A percentile compares a stretch with the other conserved stretches of the same genome.
phyloP scores from a whole-genome alignment of 2,329 filamentous ascomycete species.

The Pezicula carpinea region DNA sequence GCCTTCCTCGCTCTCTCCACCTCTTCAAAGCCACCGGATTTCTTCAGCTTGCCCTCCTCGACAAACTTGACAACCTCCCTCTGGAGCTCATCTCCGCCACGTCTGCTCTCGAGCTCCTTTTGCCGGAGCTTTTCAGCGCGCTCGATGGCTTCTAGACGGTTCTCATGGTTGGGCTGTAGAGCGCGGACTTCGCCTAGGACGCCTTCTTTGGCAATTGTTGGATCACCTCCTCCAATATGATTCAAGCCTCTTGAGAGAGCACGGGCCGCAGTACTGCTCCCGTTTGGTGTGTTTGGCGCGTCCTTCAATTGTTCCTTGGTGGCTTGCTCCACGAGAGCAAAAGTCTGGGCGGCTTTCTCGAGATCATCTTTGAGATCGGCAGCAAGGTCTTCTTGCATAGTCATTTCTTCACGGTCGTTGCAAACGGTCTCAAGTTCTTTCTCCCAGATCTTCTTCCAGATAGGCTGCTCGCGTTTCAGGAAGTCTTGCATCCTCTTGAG shows the following conservation, averaged over 20 bases:
- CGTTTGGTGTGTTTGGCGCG: constrained; percentile 46
- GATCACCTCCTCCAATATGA: constrained; percentile 56
- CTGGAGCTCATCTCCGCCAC: constrained; percentile 63
- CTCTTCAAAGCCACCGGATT: constrained; percentile 92
- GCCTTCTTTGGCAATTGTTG: constrained; percentile 79
- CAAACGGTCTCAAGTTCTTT: constrained; percentile 94
- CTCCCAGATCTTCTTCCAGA: constrained; percentile 99
- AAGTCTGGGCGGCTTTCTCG: constrained; percentile 90
- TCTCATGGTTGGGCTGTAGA: constrained; percentile 89
- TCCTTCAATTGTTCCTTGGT: constrained; percentile 97
- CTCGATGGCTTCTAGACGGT: constrained; percentile 90
- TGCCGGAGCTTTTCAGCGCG: constrained; percentile 89
- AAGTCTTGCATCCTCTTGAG: constrained; percentile 93
- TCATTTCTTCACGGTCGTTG: constrained; percentile 89
- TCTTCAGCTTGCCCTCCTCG: constrained; percentile 86
- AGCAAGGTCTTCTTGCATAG: constrained; percentile 92
- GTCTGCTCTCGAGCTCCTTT: constrained; percentile 77
- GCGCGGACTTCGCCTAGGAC: constrained; percentile 91
- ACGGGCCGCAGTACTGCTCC: constrained; percentile 39
- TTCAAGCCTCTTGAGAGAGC: constrained; percentile 51
- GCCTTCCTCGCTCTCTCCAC: constrained; percentile 77
- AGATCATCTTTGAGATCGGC: constrained; percentile 91
- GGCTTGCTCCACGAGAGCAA: constrained; percentile 91
- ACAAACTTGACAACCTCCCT: constrained; percentile 84
- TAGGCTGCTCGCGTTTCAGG: constrained; percentile 83